Conservation (phyloP, 306 rosid species). For the Quercus alba region DNA sequence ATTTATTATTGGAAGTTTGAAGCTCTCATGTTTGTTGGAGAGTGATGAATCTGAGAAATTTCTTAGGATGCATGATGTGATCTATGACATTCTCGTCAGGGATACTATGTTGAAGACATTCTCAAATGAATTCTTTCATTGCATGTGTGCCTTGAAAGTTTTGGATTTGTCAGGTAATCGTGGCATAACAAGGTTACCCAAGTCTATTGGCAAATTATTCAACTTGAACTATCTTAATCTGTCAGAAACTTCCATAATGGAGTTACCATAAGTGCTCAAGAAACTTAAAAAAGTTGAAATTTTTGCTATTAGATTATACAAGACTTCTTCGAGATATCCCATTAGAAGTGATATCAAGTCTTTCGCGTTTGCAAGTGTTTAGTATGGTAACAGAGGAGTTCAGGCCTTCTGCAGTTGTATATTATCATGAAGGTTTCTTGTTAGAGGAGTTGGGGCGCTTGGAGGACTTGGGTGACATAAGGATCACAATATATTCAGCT, state of each 20-base stretch:
- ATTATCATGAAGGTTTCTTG: too few species aligned
- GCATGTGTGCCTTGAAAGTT: slow-evolving; percentile 6
- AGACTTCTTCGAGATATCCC: background rate
- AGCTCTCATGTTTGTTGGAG: background rate
- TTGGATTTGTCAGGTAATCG: background rate
- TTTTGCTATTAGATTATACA: background rate
- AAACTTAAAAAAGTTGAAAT: background rate
- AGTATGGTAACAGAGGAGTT: too few species aligned
- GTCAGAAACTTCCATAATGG: background rate
- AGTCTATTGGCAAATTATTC: background rate
- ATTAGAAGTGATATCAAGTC: background rate
- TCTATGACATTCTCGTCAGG: background rate
- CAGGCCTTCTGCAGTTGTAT: too few species aligned
- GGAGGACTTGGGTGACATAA: too few species aligned
- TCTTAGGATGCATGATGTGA: slow-evolving; percentile 1
- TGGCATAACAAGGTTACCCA: background rate
- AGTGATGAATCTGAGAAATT: background rate
- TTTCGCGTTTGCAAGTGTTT: background rate
- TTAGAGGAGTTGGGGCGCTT: too few species aligned
- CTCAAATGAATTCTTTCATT: background rate
- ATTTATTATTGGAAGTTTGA: background rate
- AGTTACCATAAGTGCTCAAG: background rate
- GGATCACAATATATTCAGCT: too few species aligned
- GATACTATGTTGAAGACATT: background rate
- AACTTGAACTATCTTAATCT: slow-evolving; percentile 13